Conservation (phyloP, 208 protist species). For the Crithidia thermophila region DNA sequence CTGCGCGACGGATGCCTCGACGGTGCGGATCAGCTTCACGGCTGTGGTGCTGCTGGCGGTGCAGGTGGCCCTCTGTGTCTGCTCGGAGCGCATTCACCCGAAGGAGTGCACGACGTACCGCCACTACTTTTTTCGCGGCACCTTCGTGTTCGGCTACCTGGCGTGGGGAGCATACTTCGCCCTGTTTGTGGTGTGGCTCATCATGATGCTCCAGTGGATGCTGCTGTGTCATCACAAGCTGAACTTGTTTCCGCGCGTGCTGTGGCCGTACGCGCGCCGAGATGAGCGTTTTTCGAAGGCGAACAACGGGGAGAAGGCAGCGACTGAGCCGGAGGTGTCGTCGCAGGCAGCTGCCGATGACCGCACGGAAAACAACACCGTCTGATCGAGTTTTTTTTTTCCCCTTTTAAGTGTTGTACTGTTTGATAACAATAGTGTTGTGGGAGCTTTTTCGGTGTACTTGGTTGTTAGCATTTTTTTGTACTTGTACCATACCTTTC, state of each 20-base stretch:
- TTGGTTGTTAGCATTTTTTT: no score
- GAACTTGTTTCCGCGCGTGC: slow-evolving; percentile 34
- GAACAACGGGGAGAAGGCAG: not conserved
- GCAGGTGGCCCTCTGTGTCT: slow-evolving; percentile 40
- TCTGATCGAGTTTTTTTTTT: slow-evolving; percentile 2
- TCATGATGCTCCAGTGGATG: slow-evolving; percentile 35
- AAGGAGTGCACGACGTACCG: slow-evolving; percentile 5
- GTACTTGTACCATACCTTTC: no score
- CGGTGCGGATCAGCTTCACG: slow-evolving; percentile 43
- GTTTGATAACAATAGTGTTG: no score
- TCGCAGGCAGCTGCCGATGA: not conserved
- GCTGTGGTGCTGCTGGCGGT: slow-evolving; percentile 31
- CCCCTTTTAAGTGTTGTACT: no score
- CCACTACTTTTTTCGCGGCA: slow-evolving; percentile 2
- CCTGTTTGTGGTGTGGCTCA: slow-evolving; percentile 45
- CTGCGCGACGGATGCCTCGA: slow-evolving; percentile 9
- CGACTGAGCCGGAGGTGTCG: not conserved
- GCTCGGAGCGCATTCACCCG: slow-evolving; percentile 8
- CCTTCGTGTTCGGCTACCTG: slow-evolving; percentile 55
- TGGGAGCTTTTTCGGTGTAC: no score
- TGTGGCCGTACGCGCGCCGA: slow-evolving; percentile 19
- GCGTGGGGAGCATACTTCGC: slow-evolving; percentile 34
- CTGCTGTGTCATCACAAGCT: slow-evolving; percentile 8
- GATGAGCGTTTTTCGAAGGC: slow-evolving; percentile 1
- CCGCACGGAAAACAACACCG: not conserved